Evolutionary conservation across 1,284 basidiomycete genomes (phyloP).

Genomic region (Melampsora larici-populina): DNA sequence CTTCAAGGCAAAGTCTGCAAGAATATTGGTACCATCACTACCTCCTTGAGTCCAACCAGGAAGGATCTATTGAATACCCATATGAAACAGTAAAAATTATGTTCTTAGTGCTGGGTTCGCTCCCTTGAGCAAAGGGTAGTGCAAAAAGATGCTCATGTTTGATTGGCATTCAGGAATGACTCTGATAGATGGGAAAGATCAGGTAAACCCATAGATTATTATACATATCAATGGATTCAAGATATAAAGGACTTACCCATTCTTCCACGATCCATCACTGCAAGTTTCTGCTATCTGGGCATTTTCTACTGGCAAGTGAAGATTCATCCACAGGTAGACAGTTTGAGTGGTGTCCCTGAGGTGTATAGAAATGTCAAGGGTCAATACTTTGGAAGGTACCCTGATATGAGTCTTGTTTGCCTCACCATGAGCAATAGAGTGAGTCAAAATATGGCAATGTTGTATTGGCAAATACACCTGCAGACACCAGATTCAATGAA

Average conservation of each 20-base stretch:
- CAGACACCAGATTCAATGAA: neutral
- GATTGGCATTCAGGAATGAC: constrained; percentile 50
- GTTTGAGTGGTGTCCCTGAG: constrained; percentile 46
- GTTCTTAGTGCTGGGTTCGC: too few relatives aligned
- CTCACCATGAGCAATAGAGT: constrained; percentile 45
- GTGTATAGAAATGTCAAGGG: neutral
- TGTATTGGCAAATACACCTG: constrained; percentile 25
- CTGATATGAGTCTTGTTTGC: neutral
- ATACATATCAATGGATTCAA: neutral
- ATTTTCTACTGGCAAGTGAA: constrained; percentile 48
- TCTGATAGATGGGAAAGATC: constrained; percentile 22
- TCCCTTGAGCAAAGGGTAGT: too few relatives aligned
- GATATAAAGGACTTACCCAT: neutral
- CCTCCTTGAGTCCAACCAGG: constrained; percentile 45
- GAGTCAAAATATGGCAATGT: constrained; percentile 48
- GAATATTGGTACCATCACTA: neutral
- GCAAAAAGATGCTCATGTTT: constrained; percentile 32
- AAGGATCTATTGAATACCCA: constrained; percentile 37
- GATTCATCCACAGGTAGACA: constrained; percentile 49
- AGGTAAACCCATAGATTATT: neutral
- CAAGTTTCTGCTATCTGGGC: constrained; percentile 50
- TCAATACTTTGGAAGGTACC: neutral
- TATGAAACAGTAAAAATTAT: too few relatives aligned
- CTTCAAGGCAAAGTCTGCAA: constrained; percentile 13
- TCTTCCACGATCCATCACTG: constrained; percentile 48